A percentile compares a stretch with the other conserved stretches of the same genome.
Evolutionary conservation across 108 stramenopile genomes (phyloP).

Genomic region (Cyclotella cryptica): DNA sequence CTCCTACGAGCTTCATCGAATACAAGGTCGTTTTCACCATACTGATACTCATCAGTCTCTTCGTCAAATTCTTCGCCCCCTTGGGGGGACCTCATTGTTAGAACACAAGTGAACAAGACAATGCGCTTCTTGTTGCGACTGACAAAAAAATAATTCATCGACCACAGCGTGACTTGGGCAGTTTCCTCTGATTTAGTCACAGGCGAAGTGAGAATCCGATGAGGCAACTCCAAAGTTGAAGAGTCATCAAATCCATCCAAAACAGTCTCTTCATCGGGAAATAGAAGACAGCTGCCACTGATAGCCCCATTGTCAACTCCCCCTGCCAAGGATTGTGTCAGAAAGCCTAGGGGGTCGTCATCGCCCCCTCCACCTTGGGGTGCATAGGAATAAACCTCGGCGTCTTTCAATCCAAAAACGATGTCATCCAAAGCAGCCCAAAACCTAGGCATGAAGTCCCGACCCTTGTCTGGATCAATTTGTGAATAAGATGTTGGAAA

Average conservation of each 20-base stretch:
- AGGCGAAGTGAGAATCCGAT: conserved; percentile 30
- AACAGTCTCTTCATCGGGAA: conserved; percentile 18
- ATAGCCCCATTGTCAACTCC: conserved; percentile 8
- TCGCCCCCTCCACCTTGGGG: conserved; percentile 63
- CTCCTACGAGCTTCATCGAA: conserved; percentile 51
- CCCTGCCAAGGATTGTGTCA: conserved; percentile 49
- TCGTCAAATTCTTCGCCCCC: conserved; percentile 46
- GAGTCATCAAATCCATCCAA: conserved; percentile 14
- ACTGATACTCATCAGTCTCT: conserved; percentile 51
- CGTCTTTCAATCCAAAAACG: conserved; percentile 76
- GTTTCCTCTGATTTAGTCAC: conserved; percentile 35
- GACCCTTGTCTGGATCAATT: conserved; percentile 11
- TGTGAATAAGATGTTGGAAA: background rate
- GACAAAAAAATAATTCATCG: conserved; percentile 95
- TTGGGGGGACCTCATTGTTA: conserved; percentile 62
- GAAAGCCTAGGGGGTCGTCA: conserved; percentile 70
- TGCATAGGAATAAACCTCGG: conserved; percentile 88
- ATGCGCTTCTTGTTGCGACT: conserved; percentile 90
- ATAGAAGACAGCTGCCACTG: conserved; percentile 23
- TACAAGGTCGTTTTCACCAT: conserved; percentile 50
- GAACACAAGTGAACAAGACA: conserved; percentile 88
- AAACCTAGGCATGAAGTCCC: conserved; percentile 63
- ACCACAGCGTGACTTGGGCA: conserved; percentile 74
- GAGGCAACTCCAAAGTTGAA: conserved; percentile 21
- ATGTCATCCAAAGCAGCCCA: conserved; percentile 81